Evolutionary conservation across 768 basidiomycete genomes (phyloP).

Genomic region (Postia placenta): DNA sequence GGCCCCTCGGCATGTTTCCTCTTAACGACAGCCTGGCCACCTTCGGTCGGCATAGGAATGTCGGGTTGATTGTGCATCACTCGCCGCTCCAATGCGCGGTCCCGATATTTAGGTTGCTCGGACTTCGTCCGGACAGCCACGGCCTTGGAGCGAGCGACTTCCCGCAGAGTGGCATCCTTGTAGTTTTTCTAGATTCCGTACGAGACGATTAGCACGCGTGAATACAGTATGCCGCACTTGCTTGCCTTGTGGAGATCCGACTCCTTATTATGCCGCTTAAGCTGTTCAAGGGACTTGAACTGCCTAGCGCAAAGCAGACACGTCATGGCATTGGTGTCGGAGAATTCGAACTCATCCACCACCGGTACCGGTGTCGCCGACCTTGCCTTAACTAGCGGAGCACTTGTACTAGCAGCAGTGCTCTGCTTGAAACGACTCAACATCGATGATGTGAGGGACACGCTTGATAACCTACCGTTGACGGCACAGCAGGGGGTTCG

Average conservation of each 20-base stretch:
- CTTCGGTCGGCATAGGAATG: conserved; percentile 47
- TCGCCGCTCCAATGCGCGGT: conserved; percentile 89
- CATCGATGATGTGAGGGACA: too few relatives aligned
- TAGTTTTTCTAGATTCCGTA: conserved; percentile 67
- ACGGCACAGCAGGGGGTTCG: conserved; percentile 10
- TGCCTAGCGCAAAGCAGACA: conserved; percentile 91
- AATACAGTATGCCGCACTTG: background rate
- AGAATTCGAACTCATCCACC: conserved; percentile 75
- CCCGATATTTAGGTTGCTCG: conserved; percentile 79
- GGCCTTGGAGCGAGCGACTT: conserved; percentile 67
- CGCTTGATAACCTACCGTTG: background rate
- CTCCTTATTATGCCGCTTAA: conserved; percentile 87
- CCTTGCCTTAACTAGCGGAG: conserved; percentile 14
- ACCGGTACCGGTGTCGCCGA: conserved; percentile 33
- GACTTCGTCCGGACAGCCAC: conserved; percentile 35
- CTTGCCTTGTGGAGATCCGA: conserved; percentile 93
- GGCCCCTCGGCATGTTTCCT: conserved; percentile 57
- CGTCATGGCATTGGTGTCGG: conserved; percentile 65
- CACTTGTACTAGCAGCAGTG: too few relatives aligned
- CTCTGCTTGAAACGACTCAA: too few relatives aligned
- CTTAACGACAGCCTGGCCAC: conserved; percentile 26
- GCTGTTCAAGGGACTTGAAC: conserved; percentile 82
- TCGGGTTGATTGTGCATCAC: conserved; percentile 91
- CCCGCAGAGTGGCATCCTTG: conserved; percentile 64
- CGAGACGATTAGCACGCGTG: background rate